Conservation (phyloP, 805 yeast genomes). For the Candida michaelii region DNA sequence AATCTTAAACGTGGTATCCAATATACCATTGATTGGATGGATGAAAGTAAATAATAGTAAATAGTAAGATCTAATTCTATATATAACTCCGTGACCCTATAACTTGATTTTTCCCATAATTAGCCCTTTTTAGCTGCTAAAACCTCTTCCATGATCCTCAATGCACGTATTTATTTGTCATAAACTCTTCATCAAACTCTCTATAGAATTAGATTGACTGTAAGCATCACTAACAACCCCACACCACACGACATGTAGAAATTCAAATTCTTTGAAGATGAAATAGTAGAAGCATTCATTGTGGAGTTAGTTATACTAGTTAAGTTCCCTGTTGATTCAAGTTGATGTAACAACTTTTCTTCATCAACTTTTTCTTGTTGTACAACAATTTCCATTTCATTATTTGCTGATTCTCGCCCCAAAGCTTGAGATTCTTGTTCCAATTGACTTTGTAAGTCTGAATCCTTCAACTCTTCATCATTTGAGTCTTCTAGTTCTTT, state of each 20-base stretch:
- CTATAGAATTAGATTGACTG: background rate
- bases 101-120: background rate
- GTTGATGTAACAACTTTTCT: too few species aligned
- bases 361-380: too few species aligned
- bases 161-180: too few species aligned
- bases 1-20: constrained; percentile 77
- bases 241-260: constrained; percentile 2
- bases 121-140: too few species aligned
- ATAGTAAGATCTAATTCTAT: background rate
- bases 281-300: background rate
- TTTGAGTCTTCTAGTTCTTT: background rate
- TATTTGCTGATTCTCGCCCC: too few species aligned
- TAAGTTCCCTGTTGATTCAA: too few species aligned
- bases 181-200: background rate
- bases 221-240: background rate
- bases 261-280: constrained; percentile 5
- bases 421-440: too few species aligned
- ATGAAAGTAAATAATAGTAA: constrained; percentile 45
- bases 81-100: background rate
- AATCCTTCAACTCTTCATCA: background rate
- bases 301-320: background rate
- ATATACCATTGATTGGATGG: constrained; percentile 84
- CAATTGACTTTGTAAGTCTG: too few species aligned
- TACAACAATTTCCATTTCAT: too few species aligned
- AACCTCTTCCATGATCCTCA: too few species aligned